A percentile compares a stretch with the other conserved stretches of the same genome.
Evolutionary conservation across 1,139 yeast genomes (phyloP).

Genomic region (Taiozyma sp.): DNA sequence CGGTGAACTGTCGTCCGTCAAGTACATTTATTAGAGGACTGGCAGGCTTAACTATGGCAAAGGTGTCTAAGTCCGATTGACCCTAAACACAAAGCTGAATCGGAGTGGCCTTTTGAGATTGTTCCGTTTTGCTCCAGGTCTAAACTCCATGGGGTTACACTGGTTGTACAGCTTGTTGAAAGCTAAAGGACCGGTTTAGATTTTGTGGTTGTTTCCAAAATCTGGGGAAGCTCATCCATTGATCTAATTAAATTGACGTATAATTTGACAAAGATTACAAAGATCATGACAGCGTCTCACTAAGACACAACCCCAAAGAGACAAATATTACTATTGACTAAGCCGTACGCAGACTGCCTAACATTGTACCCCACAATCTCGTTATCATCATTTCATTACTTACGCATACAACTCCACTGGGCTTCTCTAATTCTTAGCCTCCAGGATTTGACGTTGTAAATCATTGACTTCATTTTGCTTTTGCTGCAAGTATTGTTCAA

Average conservation of each 20-base stretch:
- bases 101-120: not conserved
- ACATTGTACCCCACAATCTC: not conserved
- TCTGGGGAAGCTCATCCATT: not conserved
- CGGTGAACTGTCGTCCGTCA: slow-evolving; percentile 7
- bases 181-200: not conserved
- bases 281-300: not conserved
- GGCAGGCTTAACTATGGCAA: not conserved
- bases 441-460: slow-evolving; percentile 36
- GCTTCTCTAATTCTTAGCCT: slow-evolving; percentile 9
- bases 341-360: not conserved
- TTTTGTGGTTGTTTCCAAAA: not conserved
- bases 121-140: not conserved
- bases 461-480: slow-evolving; percentile 43
- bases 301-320: not conserved
- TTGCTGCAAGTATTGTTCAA: slow-evolving; percentile 46
- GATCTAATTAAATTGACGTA: too few relatives aligned
- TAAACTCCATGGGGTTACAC: not conserved
- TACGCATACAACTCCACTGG: not conserved
- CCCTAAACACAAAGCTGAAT: not conserved
- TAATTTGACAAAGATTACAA: not conserved
- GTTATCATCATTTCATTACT: not conserved
- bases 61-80: not conserved
- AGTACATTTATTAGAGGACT: not conserved
- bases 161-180: too few relatives aligned
- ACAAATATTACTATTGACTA: not conserved